These are phyloP conservation scores for Neospora caninum DNA, from an alignment of 169 alveolate genomes.

Conservation along the genomic window DNA sequence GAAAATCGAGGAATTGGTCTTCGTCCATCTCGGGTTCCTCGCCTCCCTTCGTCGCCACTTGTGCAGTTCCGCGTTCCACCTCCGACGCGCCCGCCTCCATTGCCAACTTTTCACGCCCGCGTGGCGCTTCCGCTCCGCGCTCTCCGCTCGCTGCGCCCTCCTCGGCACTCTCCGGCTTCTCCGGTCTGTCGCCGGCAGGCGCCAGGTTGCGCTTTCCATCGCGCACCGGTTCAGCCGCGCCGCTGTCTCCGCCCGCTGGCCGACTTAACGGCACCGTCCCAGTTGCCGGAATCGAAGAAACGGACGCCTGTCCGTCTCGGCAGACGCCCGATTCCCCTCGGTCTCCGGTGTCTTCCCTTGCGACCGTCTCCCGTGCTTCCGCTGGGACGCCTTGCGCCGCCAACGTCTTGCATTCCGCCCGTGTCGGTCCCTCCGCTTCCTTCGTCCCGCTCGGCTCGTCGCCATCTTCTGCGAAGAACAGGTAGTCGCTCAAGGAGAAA, in stretches of 20 bases:
- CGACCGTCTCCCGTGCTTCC: no score
- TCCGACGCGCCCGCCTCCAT: neutral
- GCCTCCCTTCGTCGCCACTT: neutral
- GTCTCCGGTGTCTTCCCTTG: no score
- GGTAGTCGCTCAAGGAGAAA: conserved; percentile 19
- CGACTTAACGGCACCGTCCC: no score
- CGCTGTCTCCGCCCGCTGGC: no score
- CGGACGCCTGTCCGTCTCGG: no score
- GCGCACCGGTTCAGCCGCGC: no score
- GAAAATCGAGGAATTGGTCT: neutral
- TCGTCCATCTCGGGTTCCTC: conserved; percentile 10
- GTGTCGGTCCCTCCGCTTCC: neutral
- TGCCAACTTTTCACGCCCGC: neutral
- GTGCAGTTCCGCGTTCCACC: neutral
- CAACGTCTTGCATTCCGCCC: neutral
- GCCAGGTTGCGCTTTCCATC: no score
- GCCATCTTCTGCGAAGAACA: neutral
- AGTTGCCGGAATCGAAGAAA: no score
- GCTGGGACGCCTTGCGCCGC: no score
- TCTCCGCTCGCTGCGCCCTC: neutral
- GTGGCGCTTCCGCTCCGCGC: neutral
- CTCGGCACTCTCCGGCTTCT: neutral
- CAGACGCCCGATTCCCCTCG: no score
- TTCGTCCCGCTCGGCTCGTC: neutral
- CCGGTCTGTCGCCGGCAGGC: neutral